Conservation (phyloP, 2,329 filamentous ascomycete species). For the Daldinia eschscholtzii region DNA sequence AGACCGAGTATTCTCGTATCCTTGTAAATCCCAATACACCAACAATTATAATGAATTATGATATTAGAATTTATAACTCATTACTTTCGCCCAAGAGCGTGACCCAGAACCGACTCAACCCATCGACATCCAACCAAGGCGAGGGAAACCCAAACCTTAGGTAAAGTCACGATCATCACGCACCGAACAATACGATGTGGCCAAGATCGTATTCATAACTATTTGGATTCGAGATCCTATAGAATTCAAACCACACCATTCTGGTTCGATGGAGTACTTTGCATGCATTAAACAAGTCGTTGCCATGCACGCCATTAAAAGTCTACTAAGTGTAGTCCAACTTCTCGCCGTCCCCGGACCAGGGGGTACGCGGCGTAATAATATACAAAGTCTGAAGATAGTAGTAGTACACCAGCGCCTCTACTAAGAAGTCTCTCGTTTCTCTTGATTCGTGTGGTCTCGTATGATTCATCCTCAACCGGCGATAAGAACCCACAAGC, state of each 20-base stretch:
- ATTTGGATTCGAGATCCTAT: constrained; percentile 18
- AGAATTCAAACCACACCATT: constrained; percentile 14
- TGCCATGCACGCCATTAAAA: constrained; percentile 37
- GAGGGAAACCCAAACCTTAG: neutral
- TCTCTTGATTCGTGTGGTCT: constrained; percentile 23
- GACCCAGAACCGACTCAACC: neutral
- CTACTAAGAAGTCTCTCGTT: constrained; percentile 30
- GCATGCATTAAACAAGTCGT: constrained; percentile 25
- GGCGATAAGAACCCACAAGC: constrained; percentile 76
- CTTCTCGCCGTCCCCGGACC: constrained; percentile 20
- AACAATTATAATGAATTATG: constrained; percentile 1
- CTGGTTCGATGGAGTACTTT: constrained; percentile 17
- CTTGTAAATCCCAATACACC: neutral
- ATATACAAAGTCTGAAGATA: constrained; percentile 46
- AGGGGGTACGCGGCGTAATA: constrained; percentile 36
- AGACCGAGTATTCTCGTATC: constrained; percentile 26
- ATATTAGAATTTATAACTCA: constrained; percentile 4
- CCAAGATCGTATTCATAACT: constrained; percentile 13
- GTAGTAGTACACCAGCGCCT: constrained; percentile 36
- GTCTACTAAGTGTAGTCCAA: constrained; percentile 40
- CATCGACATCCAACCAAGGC: neutral
- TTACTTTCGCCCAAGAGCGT: neutral
- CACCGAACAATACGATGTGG: neutral
- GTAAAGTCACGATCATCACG: neutral
- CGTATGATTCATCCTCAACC: constrained; percentile 54